Percentiles rank a stretch among this genome's conserved stretches.
Evolutionary conservation across 805 yeast genomes (phyloP).

Genomic region (Ogataea neopini): DNA sequence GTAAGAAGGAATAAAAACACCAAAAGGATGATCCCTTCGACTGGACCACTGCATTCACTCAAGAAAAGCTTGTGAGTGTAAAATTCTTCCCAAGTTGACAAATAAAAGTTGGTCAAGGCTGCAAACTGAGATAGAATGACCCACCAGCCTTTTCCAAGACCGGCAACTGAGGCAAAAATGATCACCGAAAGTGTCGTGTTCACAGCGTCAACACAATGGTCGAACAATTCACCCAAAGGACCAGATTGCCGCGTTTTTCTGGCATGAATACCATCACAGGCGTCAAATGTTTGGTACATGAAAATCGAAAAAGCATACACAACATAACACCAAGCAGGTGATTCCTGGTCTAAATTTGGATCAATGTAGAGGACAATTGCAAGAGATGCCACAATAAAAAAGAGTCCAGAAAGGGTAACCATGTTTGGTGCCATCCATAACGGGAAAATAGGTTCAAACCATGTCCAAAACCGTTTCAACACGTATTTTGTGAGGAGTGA

Average conservation of each 20-base stretch:
- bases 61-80: slow-evolving; percentile 82
- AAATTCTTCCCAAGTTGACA: slow-evolving; percentile 95
- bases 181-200: slow-evolving; percentile 75
- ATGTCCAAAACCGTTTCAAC: slow-evolving; percentile 80
- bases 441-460: slow-evolving; percentile 76
- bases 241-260: slow-evolving; percentile 94
- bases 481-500: slow-evolving; percentile 74
- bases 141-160: slow-evolving; percentile 68
- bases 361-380: slow-evolving; percentile 68
- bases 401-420: slow-evolving; percentile 77
- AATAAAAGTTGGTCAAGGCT: slow-evolving; percentile 75
- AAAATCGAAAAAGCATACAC: slow-evolving; percentile 81
- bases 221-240: slow-evolving; percentile 92
- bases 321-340: slow-evolving; percentile 77
- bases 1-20: slow-evolving; percentile 56
- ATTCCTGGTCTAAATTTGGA: slow-evolving; percentile 58
- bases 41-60: slow-evolving; percentile 88
- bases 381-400: slow-evolving; percentile 67
- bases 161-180: slow-evolving; percentile 73
- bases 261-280: slow-evolving; percentile 95
- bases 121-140: slow-evolving; percentile 69
- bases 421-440: slow-evolving; percentile 90
- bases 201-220: slow-evolving; percentile 75
- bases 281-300: slow-evolving; percentile 93
- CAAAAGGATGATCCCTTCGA: slow-evolving; percentile 82